Base-by-base conservation (phyloP, 1,284 basidiomycete genomes). In the Veloboletus limbatus region DNA sequence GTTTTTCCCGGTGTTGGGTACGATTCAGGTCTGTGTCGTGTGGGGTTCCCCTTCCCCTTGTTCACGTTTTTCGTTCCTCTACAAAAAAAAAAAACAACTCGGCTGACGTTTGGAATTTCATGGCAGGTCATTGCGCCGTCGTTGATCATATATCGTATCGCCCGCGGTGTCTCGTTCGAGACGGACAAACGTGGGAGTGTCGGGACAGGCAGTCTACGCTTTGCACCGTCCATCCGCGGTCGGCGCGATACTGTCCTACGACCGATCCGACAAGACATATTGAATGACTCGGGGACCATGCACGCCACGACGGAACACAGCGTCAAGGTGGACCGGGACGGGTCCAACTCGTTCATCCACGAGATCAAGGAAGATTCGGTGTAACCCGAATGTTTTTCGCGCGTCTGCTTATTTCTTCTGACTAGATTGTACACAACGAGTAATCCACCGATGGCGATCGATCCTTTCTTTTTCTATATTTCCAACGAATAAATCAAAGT, bases 141-240 rank as follows among this genome's bases (percentile, higher is more conserved):
- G 25, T 24, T 61, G 30, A 61, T 61, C 22, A 47, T 57, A 3
- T 41, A 59, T 22, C 58, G 59, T 14, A 59, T 57, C 22, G 54
- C 51, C 0, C 36, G 37, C 14, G 56, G 56, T 2, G 30, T 59
- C 18, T 42, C 58, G 11, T 54, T 57, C 17, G 45, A 48, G 31
- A 57, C 51, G 20, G 47, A 51, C n/a, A 38, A 37, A 6, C 27
- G 34, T 8, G 51, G 43, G 11, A 34, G 24, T n/a, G n/a, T n/a
- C n/a, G n/a, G n/a, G 13, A 36, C 37, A 11, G 34, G 34, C 13
- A 51, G 22, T 20, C 16, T 59, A 8, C 46, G 41, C 1, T 56
- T 56, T 14, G 43, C 57, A 2, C 31, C 39, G 4, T 16, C 28
- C 2, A 18, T 16, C 16, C 32, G 18, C 6, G 32, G 32, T 3